Percentiles rank a stretch among this genome's conserved stretches.
phyloP scores from a whole-genome alignment of 106 monocot genomes.

The Xerophyta viscosa region DNA sequence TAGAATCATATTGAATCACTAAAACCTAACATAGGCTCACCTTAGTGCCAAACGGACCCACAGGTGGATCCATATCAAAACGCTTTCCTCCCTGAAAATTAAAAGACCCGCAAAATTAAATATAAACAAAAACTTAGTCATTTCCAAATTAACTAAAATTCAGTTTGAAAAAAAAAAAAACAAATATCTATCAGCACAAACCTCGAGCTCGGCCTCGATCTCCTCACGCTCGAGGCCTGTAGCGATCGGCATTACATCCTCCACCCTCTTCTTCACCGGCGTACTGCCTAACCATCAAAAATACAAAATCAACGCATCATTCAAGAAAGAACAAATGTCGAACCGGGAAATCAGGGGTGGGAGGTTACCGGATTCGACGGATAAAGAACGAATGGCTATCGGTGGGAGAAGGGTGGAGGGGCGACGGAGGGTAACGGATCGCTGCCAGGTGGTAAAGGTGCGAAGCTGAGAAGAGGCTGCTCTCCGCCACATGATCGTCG shows the following conservation, averaged over 20 bases:
- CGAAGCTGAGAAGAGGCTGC: slow-evolving; percentile 22
- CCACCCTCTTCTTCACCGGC: slow-evolving; percentile 46
- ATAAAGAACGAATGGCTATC: too few species aligned
- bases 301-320: neutral
- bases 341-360: neutral
- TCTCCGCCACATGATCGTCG: slow-evolving; percentile 24
- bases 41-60: slow-evolving; percentile 95
- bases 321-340: slow-evolving; percentile 1
- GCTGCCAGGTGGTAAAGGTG: slow-evolving; percentile 11
- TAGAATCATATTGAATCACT: neutral
- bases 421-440: slow-evolving; percentile 5
- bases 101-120: neutral
- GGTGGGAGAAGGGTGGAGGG: neutral
- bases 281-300: slow-evolving; percentile 1
- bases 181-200: slow-evolving; percentile 4
- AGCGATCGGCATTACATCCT: slow-evolving; percentile 92
- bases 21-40: slow-evolving; percentile 11
- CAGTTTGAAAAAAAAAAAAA: neutral
- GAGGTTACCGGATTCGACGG: slow-evolving; percentile 7
- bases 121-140: neutral
- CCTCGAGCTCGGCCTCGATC: slow-evolving; percentile 85
- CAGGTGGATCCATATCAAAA: slow-evolving; percentile 91
- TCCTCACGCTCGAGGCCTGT: slow-evolving; percentile 89
- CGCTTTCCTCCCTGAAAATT: slow-evolving; percentile 63
- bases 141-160: neutral